Percentiles rank a stretch among this genome's conserved stretches.
These are phyloP conservation scores for Oryza punctata DNA, from an alignment of 176 grass and related monocot genomes.

Conservation along the genomic window DNA sequence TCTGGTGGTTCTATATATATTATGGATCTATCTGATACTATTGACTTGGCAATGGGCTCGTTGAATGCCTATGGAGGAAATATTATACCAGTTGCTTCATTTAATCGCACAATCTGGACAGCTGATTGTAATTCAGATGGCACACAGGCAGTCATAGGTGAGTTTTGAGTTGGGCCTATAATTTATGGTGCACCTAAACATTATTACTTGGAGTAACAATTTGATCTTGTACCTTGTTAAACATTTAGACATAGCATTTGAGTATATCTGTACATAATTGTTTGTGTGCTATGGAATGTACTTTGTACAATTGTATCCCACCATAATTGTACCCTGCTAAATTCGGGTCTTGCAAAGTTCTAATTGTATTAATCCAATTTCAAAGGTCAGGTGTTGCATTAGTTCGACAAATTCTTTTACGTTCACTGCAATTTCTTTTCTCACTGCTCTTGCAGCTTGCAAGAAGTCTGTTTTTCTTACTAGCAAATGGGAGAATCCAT, in stretches of 20 bases:
- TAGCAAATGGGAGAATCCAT: conserved; percentile 1
- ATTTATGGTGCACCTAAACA: neutral
- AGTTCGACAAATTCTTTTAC: conserved; percentile 23
- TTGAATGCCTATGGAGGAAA: conserved; percentile 12
- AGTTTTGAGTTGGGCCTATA: conserved; percentile 34
- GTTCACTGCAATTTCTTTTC: neutral
- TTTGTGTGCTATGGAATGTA: neutral
- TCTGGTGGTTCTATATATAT: conserved; percentile 52
- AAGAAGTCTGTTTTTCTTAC: conserved; percentile 6
- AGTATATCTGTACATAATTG: conserved; percentile 15
- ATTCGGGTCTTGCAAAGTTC: neutral
- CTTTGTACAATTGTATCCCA: neutral
- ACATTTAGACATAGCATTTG: neutral
- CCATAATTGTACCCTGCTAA: conserved; percentile 1
- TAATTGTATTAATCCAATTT: neutral
- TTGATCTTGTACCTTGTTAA: neutral
- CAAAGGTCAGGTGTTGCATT: neutral
- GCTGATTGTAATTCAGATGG: conserved; percentile 61
- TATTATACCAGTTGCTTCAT: conserved; percentile 37
- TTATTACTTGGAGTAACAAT: neutral
- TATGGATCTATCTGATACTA: conserved; percentile 55
- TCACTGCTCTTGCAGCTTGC: neutral
- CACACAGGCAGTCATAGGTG: conserved; percentile 59
- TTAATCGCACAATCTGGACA: conserved; percentile 62
- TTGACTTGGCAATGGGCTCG: conserved; percentile 17